phyloP scores from a whole-genome alignment of 164 flowering plant genomes.

The Nymphaea thermarum region DNA sequence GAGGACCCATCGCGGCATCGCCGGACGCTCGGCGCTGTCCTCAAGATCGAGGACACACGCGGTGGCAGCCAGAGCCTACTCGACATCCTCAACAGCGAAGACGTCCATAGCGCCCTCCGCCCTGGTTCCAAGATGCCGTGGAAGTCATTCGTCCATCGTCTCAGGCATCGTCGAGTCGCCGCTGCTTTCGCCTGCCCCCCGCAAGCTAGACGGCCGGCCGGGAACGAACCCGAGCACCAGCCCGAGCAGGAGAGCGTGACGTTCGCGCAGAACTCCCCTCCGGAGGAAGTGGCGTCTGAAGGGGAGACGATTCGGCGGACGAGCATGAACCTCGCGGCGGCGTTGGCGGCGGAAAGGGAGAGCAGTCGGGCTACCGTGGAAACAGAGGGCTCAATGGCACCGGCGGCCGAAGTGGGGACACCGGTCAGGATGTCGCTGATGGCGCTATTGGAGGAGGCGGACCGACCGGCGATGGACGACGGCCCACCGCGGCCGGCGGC shows the following conservation, averaged over 20 bases:
- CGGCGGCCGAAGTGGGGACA: slow-evolving; percentile 4
- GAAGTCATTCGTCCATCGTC: slow-evolving; percentile 48
- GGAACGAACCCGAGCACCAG: not conserved
- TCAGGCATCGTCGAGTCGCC: slow-evolving; percentile 38
- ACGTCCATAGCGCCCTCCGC: slow-evolving; percentile 17
- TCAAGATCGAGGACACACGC: slow-evolving; percentile 13
- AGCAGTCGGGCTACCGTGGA: not conserved
- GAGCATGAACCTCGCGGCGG: slow-evolving; percentile 1
- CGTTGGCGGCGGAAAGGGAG: slow-evolving; percentile 4
- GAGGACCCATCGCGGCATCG: not conserved
- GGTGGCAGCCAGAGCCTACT: slow-evolving; percentile 26
- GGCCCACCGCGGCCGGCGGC: slow-evolving; percentile 21
- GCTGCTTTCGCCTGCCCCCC: slow-evolving; percentile 11
- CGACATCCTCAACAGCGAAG: slow-evolving; percentile 43
- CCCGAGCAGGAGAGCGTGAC: not conserved
- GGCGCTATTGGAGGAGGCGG: slow-evolving; percentile 74
- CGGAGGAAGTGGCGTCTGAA: not conserved
- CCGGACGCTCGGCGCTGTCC: slow-evolving; percentile 24
- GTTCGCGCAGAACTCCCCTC: not conserved
- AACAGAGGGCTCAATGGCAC: not conserved
- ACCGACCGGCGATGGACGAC: slow-evolving; percentile 9
- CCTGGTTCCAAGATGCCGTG: slow-evolving; percentile 25
- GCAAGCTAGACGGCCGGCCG: not conserved
- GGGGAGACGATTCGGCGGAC: not conserved
- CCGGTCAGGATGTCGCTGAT: slow-evolving; percentile 67